Evolutionary conservation across 176 grass and related monocot genomes (phyloP), one percentile per base, ranked within the genome.

Genomic region (Chloris gayana): DNA sequence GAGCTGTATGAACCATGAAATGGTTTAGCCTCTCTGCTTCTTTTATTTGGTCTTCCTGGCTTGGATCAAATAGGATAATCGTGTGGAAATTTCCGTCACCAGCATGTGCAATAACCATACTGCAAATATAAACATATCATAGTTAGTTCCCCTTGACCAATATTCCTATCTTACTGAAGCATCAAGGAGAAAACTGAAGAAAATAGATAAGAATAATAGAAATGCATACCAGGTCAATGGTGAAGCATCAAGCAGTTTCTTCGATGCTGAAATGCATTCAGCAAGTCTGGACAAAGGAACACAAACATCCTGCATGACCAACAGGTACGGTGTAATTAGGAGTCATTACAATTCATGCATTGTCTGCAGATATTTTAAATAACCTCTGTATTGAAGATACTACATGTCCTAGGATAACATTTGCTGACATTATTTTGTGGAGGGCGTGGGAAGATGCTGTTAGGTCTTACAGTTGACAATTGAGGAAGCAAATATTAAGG

Each of bases 31-130:
- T 91, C 82, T 95, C 92, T 57, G 92, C 96, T 89, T 99, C 96
- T 79, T 71, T 67, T 29, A 42, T 80, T 76, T 99, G 79, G 22
- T 93, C 92, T 69, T 93, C 92, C 67, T 91, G 47, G 12, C 44
- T 91, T 51, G 92, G 90, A 67, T 99, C 96, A 83, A 99, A 99
- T 68, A 99, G 76, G 86, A 99, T 99, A 79, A 93, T 77, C 44
- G 96, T 95, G 88, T 99, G 96, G 82, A 99, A 99, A 65, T 99
- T 99, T 74, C 96, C 96, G 73, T 99, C 96, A 77, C 92, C 96
- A 60, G 96, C 96, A 88, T 99, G 96, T 80, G 90, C 90, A 35
- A 99, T 89, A 69, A 99, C 90, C 88, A 82, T 57, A 69, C 96
- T 98, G 85, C 29, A 54, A 54, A 54, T 19, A 56, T 64, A 66